A percentile compares a stretch with the other conserved stretches of the same genome.
Evolutionary conservation across 768 basidiomycete genomes (phyloP).

Genomic region (Chlorophyllum brunneum): DNA sequence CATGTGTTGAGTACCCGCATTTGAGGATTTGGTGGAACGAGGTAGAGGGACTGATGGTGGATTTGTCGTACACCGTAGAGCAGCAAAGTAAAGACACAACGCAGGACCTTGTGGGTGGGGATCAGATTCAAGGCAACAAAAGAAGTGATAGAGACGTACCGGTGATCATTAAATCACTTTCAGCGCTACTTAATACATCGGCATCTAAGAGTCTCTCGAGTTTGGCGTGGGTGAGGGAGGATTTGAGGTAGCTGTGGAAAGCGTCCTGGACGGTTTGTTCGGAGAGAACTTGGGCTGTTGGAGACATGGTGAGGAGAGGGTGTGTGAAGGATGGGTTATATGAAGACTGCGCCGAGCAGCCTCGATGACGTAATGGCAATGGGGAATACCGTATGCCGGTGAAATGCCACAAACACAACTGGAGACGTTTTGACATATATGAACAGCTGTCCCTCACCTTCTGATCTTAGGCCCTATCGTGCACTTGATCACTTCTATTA

Average conservation of each 20-base stretch:
- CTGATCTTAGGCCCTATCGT: too few relatives aligned
- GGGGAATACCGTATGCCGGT: too few relatives aligned
- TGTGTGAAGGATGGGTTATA: too few relatives aligned
- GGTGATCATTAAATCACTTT: conserved; percentile 83
- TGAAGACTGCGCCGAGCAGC: too few relatives aligned
- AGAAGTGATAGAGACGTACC: conserved; percentile 34
- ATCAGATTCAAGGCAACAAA: not conserved
- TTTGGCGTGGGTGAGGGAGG: conserved; percentile 75
- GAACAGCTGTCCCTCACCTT: too few relatives aligned
- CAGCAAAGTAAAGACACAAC: conserved; percentile 81
- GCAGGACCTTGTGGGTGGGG: conserved; percentile 56
- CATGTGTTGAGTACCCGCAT: conserved; percentile 31
- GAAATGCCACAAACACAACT: not conserved
- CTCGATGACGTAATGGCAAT: too few relatives aligned
- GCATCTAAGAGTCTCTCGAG: conserved; percentile 69
- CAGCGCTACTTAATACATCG: conserved; percentile 71
- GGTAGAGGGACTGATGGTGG: conserved; percentile 84
- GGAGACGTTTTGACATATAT: not conserved
- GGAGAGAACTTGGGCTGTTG: not conserved
- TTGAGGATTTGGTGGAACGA: conserved; percentile 38
- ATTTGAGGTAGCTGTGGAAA: conserved; percentile 81
- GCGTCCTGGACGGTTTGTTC: conserved; percentile 70
- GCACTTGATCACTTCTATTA: not conserved
- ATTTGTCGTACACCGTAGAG: conserved; percentile 66
- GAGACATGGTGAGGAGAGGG: not conserved